Evolutionary conservation across 768 basidiomycete genomes (phyloP).

Genomic region (Auricularia cornea): DNA sequence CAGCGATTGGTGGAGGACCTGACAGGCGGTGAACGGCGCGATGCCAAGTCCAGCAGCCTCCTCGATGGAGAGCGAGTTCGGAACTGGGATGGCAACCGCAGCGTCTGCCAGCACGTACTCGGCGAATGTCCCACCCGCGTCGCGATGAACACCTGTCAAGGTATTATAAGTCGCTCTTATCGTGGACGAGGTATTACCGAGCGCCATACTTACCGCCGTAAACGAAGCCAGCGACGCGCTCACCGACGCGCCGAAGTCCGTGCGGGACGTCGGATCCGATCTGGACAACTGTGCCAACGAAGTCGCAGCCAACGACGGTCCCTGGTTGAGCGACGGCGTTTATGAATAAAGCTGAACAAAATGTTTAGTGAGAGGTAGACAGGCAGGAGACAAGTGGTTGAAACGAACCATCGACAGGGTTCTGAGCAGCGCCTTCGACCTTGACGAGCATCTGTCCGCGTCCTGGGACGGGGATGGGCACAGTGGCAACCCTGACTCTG

Average conservation of each 20-base stretch:
- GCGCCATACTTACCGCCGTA: not conserved
- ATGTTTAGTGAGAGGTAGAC: too few species aligned
- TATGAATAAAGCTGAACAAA: too few species aligned
- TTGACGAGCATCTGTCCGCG: conserved; percentile 9
- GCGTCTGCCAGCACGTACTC: conserved; percentile 5
- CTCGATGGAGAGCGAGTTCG: conserved; percentile 10
- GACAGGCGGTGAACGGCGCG: conserved; percentile 9
- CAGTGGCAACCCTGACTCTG: too few species aligned
- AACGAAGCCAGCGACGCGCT: conserved; percentile 10
- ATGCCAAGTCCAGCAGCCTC: conserved; percentile 11
- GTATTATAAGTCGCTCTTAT: too few species aligned
- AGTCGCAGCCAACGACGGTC: conserved; percentile 17
- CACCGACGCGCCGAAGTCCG: conserved; percentile 8
- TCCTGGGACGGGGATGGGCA: conserved; percentile 5
- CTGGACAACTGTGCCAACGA: conserved; percentile 17
- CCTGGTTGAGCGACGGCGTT: too few species aligned
- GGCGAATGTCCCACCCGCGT: not conserved
- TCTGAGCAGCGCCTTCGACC: conserved; percentile 1
- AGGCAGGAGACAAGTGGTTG: too few species aligned
- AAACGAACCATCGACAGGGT: too few species aligned
- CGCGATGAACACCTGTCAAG: too few species aligned
- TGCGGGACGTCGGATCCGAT: conserved; percentile 12
- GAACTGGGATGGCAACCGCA: conserved; percentile 3
- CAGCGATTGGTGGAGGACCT: conserved; percentile 8
- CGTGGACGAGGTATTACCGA: not conserved